Evolutionary conservation across 164 flowering plant genomes (phyloP).

Genomic region (Echeveria elegans): DNA sequence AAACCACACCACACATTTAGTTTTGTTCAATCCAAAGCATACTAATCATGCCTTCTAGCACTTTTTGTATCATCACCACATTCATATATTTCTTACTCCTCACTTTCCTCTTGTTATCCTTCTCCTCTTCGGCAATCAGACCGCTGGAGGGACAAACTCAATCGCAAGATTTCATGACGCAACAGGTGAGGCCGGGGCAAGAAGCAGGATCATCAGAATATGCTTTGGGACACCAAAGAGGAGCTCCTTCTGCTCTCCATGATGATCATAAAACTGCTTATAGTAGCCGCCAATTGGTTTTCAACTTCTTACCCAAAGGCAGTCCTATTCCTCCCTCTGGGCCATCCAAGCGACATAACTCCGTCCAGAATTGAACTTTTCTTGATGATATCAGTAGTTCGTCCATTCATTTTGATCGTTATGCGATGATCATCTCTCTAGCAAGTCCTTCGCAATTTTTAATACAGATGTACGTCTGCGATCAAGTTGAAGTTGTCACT

Average conservation of each 20-base stretch:
- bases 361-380: constrained; percentile 12
- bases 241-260: not conserved
- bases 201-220: constrained; percentile 3
- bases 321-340: constrained; percentile 27
- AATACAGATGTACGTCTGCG: not conserved
- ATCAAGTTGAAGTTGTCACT: too few species aligned
- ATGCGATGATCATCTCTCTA: not conserved
- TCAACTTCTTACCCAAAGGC: constrained; percentile 25
- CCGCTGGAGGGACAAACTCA: not conserved
- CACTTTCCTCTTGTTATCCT: constrained; percentile 7
- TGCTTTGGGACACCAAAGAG: not conserved
- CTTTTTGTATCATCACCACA: not conserved
- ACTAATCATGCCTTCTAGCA: not conserved
- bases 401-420: not conserved
- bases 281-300: constrained; percentile 8
- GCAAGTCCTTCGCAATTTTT: not conserved
- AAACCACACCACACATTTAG: too few species aligned
- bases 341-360: constrained; percentile 31
- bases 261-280: not conserved
- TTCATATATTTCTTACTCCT: not conserved
- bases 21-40: too few species aligned
- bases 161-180: not conserved
- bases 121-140: constrained; percentile 12
- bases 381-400: not conserved
- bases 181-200: not conserved